A percentile compares a stretch with the other conserved stretches of the same genome.
Conservation (phyloP, 2,329 filamentous ascomycete genomes). For the Fusarium gaditjirri region DNA sequence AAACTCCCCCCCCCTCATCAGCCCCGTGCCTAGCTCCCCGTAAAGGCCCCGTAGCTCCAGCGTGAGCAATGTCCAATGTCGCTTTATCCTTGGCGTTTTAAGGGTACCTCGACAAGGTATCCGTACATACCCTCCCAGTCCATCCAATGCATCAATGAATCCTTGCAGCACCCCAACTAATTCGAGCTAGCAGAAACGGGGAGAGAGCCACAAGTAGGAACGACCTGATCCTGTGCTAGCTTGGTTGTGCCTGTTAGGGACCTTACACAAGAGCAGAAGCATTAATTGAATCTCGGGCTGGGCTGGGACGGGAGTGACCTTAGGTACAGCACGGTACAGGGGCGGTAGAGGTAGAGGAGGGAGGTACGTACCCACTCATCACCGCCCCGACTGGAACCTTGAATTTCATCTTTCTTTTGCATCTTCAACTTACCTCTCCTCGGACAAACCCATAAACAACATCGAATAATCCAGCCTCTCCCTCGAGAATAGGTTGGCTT, state of each 20-base stretch:
- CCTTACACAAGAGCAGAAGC: constrained; percentile 17
- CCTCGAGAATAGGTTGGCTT: constrained; percentile 31
- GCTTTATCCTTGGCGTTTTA: constrained; percentile 40
- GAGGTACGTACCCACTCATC: constrained; percentile 47
- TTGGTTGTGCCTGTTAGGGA: constrained; percentile 16
- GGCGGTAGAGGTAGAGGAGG: constrained; percentile 28
- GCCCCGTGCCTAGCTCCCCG: constrained; percentile 41
- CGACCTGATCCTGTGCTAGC: constrained; percentile 30
- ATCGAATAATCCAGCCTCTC: constrained; percentile 23
- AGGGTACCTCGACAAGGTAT: constrained; percentile 38
- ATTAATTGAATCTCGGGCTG: constrained; percentile 30
- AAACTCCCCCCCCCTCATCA: constrained; percentile 37
- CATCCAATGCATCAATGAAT: constrained; percentile 33
- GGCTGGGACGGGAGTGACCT: constrained; percentile 29
- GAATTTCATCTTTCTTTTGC: constrained; percentile 51
- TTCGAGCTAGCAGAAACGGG: constrained; percentile 42
- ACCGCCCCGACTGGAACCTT: constrained; percentile 44
- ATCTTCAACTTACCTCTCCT: constrained; percentile 48
- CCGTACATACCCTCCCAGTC: constrained; percentile 24
- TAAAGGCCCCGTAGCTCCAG: constrained; percentile 41
- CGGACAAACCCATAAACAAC: constrained; percentile 31
- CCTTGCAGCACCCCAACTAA: constrained; percentile 40
- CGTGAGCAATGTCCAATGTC: constrained; percentile 40
- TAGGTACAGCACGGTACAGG: constrained; percentile 5
- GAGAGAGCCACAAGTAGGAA: constrained; percentile 40